These are phyloP conservation scores for Elaeagnus macrophylla DNA, from an alignment of 306 rosid species.

Conservation along the genomic window DNA sequence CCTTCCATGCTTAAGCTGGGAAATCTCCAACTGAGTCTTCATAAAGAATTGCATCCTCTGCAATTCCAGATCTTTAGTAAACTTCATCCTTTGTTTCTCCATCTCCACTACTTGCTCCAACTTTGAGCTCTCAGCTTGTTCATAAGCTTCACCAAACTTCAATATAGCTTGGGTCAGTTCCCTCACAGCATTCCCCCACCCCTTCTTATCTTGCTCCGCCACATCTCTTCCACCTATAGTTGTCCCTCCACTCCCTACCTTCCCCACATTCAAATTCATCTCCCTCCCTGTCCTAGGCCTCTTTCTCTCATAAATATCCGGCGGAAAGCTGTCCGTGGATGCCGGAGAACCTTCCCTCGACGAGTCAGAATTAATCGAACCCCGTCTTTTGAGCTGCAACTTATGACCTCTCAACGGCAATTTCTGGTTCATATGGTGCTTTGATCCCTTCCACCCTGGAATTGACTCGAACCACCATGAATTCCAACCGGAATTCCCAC, in stretches of 20 bases:
- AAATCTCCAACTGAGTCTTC: constrained; percentile 86
- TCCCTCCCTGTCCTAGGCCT: constrained; percentile 25
- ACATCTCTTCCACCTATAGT: constrained; percentile 21
- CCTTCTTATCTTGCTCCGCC: constrained; percentile 24
- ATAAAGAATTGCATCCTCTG: constrained; percentile 96
- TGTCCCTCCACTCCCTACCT: constrained; percentile 1
- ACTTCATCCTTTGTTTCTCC: constrained; percentile 99
- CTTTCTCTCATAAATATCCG: constrained; percentile 41
- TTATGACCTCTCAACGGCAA: constrained; percentile 31
- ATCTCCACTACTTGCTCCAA: constrained; percentile 85
- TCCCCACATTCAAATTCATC: constrained; percentile 17
- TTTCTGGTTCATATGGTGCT: constrained; percentile 11
- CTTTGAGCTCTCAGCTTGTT: constrained; percentile 79
- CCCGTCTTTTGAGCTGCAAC: constrained; percentile 35
- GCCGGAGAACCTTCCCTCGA: constrained; percentile 49
- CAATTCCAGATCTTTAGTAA: constrained; percentile 75
- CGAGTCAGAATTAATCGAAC: constrained; percentile 26
- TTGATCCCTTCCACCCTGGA: constrained; percentile 22
- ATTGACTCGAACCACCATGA: constrained; percentile 32
- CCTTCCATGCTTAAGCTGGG: constrained; percentile 69
- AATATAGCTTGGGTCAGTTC: constrained; percentile 75
- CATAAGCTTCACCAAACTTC: constrained; percentile 88
- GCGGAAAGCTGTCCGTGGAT: constrained; percentile 61
- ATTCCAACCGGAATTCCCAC: constrained; percentile 62
- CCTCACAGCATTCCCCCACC: constrained; percentile 66